Evolutionary conservation across 306 rosid genomes (phyloP), one percentile per base, ranked within the genome.

Genomic region (Cicer bijugum): DNA sequence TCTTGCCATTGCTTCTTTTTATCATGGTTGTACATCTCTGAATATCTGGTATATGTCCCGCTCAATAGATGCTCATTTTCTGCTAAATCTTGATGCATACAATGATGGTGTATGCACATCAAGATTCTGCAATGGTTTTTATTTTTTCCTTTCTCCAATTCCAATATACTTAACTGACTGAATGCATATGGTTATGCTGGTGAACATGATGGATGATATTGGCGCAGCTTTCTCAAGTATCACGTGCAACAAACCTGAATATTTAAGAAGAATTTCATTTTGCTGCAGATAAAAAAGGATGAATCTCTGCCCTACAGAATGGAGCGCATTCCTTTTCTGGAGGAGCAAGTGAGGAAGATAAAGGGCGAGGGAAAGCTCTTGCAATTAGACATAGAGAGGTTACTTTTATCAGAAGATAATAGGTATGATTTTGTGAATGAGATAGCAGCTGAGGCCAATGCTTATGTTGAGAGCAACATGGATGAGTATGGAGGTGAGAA

Each of bases 351-450:
- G 81, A 86, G 97, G 85, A 88, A 64, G 78, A 65, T 93, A 53
- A 89, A 77, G 77, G 96, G 88, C 9, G 84, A 83, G n/a, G 98
- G 96, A 59, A 85, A 84, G 85, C 86, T 89, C 23, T 4, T 89
- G 83, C 75, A 83, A 11, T 63, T 85, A 92, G 97, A 93, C 86
- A 81, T 91, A 19, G 90, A 88, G 74, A 88, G 79, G 70, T 82
- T 93, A 33, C 59, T 93, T 62, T 73, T 93, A 7, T 86, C 91
- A 16, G 98, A 91, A 81, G 98, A 91, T 7, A 93, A 91, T 67
- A 81, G 89, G 53, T 93, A 84, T 68, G 96, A 89, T 63, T 91
- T 93, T 69, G 96, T 93, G 81, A 91, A 93, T 69, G 96, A 93
- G 76, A 82, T 93, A 38, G 94, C 97, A 19, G 94, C 86, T 1